Evolutionary conservation across 139 green algal genomes (phyloP), one percentile per base, ranked within the genome.

Genomic region (Chlamydomonas schloesseri): DNA sequence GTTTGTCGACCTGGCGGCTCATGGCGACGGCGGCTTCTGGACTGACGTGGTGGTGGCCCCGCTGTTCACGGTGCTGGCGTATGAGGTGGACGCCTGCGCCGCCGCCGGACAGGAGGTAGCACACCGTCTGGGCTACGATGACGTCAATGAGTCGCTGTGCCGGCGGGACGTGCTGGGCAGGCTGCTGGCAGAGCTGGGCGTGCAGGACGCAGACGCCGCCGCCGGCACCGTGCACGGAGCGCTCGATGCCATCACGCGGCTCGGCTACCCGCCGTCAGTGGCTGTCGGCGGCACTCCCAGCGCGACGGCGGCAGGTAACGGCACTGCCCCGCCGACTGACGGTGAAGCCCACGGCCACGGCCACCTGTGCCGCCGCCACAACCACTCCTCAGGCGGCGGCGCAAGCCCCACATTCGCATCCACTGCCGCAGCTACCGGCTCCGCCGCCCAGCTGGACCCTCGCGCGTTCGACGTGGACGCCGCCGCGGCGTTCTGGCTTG

Each of bases 141-240:
- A 97, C 82, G 79, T 94, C 33, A 97, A 97, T 74, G 95, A 97
- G 88, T 94, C 87, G 73, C 92, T 97, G 73, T 81, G 79, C 69
- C 70, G 75, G 18, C 57, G 62, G 20, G 62, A 68, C 70, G 81
- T 88, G 23, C 71, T 91, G 57, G 5, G 26, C 28, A 9, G 33
- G 29, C 76, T 78, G 42, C 76, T 91, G 29, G 29, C 17, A 26
- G 47, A 68, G 17, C 62, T 91, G 76, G 88, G 83, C 36, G 88
- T 82, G 23, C 29, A 53, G 14, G 64, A 57, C 17, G 65, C 71
- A 9, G 65, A 33, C 5, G 47, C 64, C 1, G 29, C 0, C 8
- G 67, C 5, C 37, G 84, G 68, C 0, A 2, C 28, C 34, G 37
- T 21, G 28, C 36, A 86, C 76, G 55, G 55, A 24, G 79, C 71